A percentile compares a stretch with the other conserved stretches of the same genome.
Conservation (phyloP, 805 yeast species). For the Hanseniaspora jakobsenii region DNA sequence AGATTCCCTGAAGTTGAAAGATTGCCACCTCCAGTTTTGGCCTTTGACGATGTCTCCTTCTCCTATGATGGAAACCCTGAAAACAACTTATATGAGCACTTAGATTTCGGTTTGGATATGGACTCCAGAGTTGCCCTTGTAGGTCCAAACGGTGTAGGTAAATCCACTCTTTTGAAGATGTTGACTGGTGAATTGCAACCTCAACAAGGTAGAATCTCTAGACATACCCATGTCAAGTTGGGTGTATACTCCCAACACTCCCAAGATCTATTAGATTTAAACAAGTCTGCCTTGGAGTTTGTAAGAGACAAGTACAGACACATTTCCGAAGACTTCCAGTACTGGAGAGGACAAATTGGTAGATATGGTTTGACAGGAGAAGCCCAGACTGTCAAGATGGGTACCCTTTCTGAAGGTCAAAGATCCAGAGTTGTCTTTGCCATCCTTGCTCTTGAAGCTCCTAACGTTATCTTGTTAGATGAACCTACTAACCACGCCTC, state of each 20-base stretch:
- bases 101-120: constrained; percentile 98
- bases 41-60: constrained; percentile 90
- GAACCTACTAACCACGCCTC: constrained; percentile 99
- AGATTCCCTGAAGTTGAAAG: constrained; percentile 90
- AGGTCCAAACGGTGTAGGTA: constrained; percentile 99
- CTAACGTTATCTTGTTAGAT: constrained; percentile 88
- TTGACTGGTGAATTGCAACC: constrained; percentile 92
- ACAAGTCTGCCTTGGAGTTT: constrained; percentile 90
- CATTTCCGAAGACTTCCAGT: constrained; percentile 95
- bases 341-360: constrained; percentile 96
- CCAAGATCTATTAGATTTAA: constrained; percentile 91
- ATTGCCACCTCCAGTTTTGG: constrained; percentile 96
- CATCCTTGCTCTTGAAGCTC: constrained; percentile 83
- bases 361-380: constrained; percentile 98
- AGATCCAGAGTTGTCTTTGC: constrained; percentile 98
- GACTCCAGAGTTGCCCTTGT: constrained; percentile 96
- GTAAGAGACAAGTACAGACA: constrained; percentile 86
- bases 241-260: constrained; percentile 99
- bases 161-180: constrained; percentile 85
- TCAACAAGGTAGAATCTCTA: constrained; percentile 88
- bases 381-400: constrained; percentile 97
- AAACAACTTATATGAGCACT: constrained; percentile 76
- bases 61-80: constrained; percentile 74
- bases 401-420: constrained; percentile 96
- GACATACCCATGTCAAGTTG: constrained; percentile 93